Evolutionary conservation across 129 eudicot species (phyloP).

Genomic region (carrot (Daucus carota)): DNA sequence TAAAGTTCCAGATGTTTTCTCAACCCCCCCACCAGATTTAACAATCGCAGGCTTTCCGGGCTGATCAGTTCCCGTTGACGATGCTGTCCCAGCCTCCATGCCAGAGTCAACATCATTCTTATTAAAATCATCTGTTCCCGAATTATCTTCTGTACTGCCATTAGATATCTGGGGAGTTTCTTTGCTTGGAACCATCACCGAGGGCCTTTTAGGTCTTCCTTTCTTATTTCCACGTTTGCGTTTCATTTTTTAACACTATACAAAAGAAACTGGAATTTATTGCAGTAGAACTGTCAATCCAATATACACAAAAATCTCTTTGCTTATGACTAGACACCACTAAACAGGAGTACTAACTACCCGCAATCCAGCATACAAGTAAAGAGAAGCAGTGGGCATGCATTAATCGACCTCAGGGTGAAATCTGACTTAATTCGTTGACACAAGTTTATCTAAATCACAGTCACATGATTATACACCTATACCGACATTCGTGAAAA

Average conservation of each 20-base stretch:
- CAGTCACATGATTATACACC: too few relatives aligned
- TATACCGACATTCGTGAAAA: too few relatives aligned
- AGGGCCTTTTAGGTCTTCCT: slow-evolving; percentile 43
- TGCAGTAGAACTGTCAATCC: not conserved
- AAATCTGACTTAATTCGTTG: too few relatives aligned
- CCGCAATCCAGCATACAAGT: too few relatives aligned
- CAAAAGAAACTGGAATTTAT: not conserved
- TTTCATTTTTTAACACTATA: slow-evolving; percentile 36
- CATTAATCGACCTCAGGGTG: too few relatives aligned
- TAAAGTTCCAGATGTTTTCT: slow-evolving; percentile 42
- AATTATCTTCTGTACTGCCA: slow-evolving; percentile 38
- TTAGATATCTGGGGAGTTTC: slow-evolving; percentile 28
- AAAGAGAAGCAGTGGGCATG: not conserved
- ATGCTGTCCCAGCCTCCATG: slow-evolving; percentile 45
- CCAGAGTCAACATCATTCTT: slow-evolving; percentile 49
- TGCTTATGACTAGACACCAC: not conserved
- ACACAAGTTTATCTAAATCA: too few relatives aligned
- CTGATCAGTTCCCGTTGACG: slow-evolving; percentile 47
- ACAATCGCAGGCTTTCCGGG: slow-evolving; percentile 39
- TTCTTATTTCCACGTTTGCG: slow-evolving; percentile 70
- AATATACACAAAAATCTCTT: not conserved
- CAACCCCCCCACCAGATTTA: slow-evolving; percentile 22
- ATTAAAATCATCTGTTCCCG: slow-evolving; percentile 38
- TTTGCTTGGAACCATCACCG: slow-evolving; percentile 24
- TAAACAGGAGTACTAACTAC: not conserved